Conservation (phyloP, 306 rosid genomes). For the Citrullus mucosospermus region DNA sequence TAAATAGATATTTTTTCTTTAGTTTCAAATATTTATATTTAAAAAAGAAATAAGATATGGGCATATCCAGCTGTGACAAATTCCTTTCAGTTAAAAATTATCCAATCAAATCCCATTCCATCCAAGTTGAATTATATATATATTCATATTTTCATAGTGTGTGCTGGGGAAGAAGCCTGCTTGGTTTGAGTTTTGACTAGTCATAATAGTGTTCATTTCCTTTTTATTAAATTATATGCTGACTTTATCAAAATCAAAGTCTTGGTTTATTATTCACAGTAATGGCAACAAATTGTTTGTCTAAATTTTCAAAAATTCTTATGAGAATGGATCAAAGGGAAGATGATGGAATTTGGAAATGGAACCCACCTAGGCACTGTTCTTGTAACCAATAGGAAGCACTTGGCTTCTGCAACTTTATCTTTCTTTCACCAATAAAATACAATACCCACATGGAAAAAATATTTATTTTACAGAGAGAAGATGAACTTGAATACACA, state of each 20-base stretch:
- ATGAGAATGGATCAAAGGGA: not conserved
- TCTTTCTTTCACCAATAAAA: not conserved
- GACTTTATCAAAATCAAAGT: not conserved
- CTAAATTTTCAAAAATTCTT: not conserved
- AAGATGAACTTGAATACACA: not conserved
- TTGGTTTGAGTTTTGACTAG: conserved; percentile 1
- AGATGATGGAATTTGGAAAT: not conserved
- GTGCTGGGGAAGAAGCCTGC: not conserved
- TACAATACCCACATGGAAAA: not conserved
- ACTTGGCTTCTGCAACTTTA: not conserved
- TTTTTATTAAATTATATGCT: not conserved
- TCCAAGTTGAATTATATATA: not conserved
- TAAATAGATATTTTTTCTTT: not conserved
- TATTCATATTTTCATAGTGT: not conserved
- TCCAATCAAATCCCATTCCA: not conserved
- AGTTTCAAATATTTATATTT: not conserved
- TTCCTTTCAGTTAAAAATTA: not conserved
- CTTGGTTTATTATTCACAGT: not conserved
- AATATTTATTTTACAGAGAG: not conserved
- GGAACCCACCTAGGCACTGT: not conserved
- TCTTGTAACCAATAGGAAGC: not conserved
- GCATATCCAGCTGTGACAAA: not conserved
- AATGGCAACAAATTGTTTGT: not conserved
- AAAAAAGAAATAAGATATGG: not conserved
- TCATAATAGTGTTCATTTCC: not conserved